Base-by-base conservation (phyloP, 176 grass and related monocot genomes). In the Lolium rigidum region DNA sequence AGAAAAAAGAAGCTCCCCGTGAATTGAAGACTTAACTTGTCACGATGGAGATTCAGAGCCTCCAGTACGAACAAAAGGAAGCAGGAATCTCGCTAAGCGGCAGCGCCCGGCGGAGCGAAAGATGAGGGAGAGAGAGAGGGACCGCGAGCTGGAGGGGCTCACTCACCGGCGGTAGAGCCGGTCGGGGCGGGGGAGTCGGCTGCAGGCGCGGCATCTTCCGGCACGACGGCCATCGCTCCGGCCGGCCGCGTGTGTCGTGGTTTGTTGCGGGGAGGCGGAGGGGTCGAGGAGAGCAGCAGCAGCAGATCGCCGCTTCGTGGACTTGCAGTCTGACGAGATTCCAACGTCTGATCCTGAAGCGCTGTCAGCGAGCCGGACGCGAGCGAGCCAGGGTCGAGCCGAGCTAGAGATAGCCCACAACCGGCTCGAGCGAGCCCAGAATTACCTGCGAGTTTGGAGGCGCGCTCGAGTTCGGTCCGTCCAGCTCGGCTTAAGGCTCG, bases 81-180 rank as follows among this genome's bases (percentile, higher is more conserved):
- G 47, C 26, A 7, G 14, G 11, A 50, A 49, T 72, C 47, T 7
- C 54, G 76, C 21, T 67, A 44, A 17, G 49, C 61, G 66, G 15
- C 35, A 15, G 28, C 44, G n/a, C 55, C 21, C 72, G 14, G 16
- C 24, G 9, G 59, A 28, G 7, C 39, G 64, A 61, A 22, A 18
- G 66, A 8, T 20, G 7, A 15, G 16, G 11, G 44, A 17, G 16
- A 50, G 61, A 13, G 9, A 50, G 61, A 13, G 9, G 43, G 25
- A 4, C 15, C 2, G 12, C 2, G 21, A 65, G 47, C 10, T 28
- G 43, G 37, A 37, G 26, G 16, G 24, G 26, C 20, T 25, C 18
- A 64, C 80, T 83, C 84, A 90, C 88, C 79, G 3, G 83, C 43
- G 39, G 20, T 10, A n/a, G 60, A 49, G 37, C 52, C 41, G 82